Conservation (phyloP, 805 yeast genomes). For the Candida parachauliodes region DNA sequence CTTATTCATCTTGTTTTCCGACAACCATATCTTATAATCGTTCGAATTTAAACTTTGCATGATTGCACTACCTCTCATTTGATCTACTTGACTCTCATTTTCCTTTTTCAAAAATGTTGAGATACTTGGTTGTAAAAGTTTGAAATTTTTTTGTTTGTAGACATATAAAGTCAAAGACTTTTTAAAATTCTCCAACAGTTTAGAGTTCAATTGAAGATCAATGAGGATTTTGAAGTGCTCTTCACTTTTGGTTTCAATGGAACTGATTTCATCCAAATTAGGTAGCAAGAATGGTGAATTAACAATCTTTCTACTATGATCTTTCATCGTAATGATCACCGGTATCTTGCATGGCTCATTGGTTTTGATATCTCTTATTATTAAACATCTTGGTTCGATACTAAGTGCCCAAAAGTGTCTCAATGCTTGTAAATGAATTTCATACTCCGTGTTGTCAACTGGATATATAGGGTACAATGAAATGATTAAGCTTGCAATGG, state of each 20-base stretch:
- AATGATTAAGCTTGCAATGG: slow-evolving; percentile 66
- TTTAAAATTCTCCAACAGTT: slow-evolving; percentile 42
- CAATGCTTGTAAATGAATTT: slow-evolving; percentile 75
- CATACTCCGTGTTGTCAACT: slow-evolving; percentile 34
- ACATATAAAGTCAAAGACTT: slow-evolving; percentile 48
- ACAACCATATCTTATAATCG: slow-evolving; percentile 29
- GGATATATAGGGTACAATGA: slow-evolving; percentile 79
- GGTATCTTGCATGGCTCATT: slow-evolving; percentile 50
- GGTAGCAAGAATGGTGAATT: slow-evolving; percentile 72
- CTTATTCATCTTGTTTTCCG: slow-evolving; percentile 16
- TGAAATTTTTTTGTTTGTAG: slow-evolving; percentile 43
- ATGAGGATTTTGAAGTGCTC: slow-evolving; percentile 55
- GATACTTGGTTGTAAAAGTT: slow-evolving; percentile 31
- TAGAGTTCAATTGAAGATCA: slow-evolving; percentile 37
- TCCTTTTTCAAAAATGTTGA: slow-evolving; percentile 32
- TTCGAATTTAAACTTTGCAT: slow-evolving; percentile 20
- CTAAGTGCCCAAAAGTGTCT: slow-evolving; percentile 90
- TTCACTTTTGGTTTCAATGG: slow-evolving; percentile 44
- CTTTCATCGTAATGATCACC: slow-evolving; percentile 34
- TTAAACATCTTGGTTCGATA: slow-evolving; percentile 76
- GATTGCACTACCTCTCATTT: slow-evolving; percentile 17
- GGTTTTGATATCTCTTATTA: slow-evolving; percentile 65
- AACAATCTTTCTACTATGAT: slow-evolving; percentile 32
- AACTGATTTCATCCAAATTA: slow-evolving; percentile 44
- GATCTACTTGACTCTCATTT: slow-evolving; percentile 26